A percentile compares a stretch with the other conserved stretches of the same genome.
These are phyloP conservation scores for Echium plantagineum DNA, from an alignment of 257 asterid species.

Conservation along the genomic window DNA sequence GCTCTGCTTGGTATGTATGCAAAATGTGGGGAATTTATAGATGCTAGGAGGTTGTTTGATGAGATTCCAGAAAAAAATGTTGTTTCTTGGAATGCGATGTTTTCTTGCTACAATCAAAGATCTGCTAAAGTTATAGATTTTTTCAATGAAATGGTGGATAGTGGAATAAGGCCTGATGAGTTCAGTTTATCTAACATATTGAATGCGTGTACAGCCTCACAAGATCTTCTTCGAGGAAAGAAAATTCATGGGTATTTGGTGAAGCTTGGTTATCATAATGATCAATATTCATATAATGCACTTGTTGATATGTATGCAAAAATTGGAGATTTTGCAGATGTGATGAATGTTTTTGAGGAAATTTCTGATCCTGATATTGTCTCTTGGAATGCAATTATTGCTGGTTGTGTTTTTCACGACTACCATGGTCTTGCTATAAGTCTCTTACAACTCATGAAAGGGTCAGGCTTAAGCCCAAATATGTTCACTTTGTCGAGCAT, in stretches of 20 bases:
- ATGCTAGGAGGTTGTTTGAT: constrained; percentile 57
- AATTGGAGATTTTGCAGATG: constrained; percentile 41
- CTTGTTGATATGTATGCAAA: constrained; percentile 72
- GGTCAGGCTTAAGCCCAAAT: no score
- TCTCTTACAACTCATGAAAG: no score
- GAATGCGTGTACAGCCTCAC: constrained; percentile 56
- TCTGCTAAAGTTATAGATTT: constrained; percentile 43
- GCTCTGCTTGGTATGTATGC: constrained; percentile 58
- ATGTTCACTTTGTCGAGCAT: no score
- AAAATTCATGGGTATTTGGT: constrained; percentile 51
- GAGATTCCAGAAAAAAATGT: constrained; percentile 52
- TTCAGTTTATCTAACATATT: constrained; percentile 56
- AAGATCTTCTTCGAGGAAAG: constrained; percentile 41
- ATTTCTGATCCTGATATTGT: constrained; percentile 42
- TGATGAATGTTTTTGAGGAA: constrained; percentile 32
- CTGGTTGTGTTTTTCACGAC: constrained; percentile 59
- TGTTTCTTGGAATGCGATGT: constrained; percentile 62
- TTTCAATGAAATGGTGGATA: constrained; percentile 47
- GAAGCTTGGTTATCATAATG: constrained; percentile 52
- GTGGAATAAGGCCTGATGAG: constrained; percentile 57
- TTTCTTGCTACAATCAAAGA: constrained; percentile 41
- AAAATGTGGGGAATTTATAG: constrained; percentile 37
- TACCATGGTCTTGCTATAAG: no score
- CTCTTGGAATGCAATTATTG: constrained; percentile 70
- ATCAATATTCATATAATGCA: constrained; percentile 61